Evolutionary conservation across 805 yeast genomes (phyloP).

Genomic region (Ogataea pini): DNA sequence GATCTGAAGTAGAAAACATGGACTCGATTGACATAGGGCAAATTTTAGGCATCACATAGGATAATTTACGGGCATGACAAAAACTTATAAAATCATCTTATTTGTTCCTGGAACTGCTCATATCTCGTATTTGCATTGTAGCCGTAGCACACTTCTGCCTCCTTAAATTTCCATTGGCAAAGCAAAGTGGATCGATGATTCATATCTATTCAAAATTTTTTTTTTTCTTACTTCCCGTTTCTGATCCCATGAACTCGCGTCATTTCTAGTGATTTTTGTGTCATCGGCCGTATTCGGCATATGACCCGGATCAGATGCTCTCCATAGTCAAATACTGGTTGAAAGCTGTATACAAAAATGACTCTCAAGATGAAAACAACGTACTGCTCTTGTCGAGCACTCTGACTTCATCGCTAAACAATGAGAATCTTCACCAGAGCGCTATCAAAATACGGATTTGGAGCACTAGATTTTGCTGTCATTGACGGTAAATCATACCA

Average conservation of each 20-base stretch:
- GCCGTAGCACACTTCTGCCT: no score
- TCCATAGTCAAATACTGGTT: not conserved
- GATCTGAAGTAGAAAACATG: not conserved
- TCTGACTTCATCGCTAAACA: not conserved
- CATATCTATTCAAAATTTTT: not conserved
- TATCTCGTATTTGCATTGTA: no score
- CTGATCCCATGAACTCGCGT: conserved; percentile 4
- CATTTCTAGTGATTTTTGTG: conserved; percentile 2
- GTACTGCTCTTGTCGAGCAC: not conserved
- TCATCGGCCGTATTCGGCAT: conserved; percentile 1
- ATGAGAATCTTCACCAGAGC: conserved; percentile 5
- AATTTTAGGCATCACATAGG: no score
- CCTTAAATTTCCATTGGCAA: not conserved
- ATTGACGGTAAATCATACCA: conserved; percentile 7
- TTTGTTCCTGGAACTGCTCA: no score
- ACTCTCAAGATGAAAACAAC: not conserved
- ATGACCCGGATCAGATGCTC: conserved; percentile 4
- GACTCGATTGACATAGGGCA: no score
- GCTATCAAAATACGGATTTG: conserved; percentile 4
- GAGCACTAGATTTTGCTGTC: conserved; percentile 7
- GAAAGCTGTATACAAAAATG: not conserved
- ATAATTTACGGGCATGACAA: no score
- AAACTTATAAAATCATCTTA: no score
- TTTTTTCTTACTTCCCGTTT: not conserved
- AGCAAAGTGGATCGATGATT: not conserved